These are phyloP conservation scores for Coniochaeta ligniaria DNA, from an alignment of 2,329 filamentous ascomycete species.

Conservation along the genomic window DNA sequence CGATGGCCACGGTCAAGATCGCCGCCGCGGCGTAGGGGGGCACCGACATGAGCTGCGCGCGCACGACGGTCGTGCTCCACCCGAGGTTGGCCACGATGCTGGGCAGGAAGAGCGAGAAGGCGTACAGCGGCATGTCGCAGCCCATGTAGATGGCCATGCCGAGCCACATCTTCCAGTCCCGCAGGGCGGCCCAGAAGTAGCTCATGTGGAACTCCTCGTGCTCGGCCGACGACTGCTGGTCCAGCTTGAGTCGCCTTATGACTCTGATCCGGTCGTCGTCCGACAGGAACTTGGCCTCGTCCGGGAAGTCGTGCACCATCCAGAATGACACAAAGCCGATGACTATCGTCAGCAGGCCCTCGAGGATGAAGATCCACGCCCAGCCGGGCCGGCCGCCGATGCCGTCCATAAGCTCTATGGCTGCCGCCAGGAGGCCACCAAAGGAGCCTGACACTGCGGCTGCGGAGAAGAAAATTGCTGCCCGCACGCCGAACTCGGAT, in stretches of 20 bases:
- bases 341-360: conserved; percentile 60
- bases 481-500: conserved; percentile 66
- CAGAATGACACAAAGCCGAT: conserved; percentile 61
- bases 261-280: conserved; percentile 61
- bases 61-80: conserved; percentile 38
- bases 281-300: conserved; percentile 62
- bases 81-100: conserved; percentile 42
- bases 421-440: conserved; percentile 62
- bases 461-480: conserved; percentile 71
- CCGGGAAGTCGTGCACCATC: conserved; percentile 73
- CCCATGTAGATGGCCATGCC: conserved; percentile 42
- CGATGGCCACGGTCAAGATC: conserved; percentile 59
- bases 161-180: conserved; percentile 68
- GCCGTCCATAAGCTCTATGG: conserved; percentile 59
- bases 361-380: conserved; percentile 59
- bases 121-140: conserved; percentile 40
- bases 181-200: conserved; percentile 63
- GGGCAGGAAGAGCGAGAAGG: conserved; percentile 49
- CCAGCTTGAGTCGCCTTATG: conserved; percentile 56
- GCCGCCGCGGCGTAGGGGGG: conserved; percentile 70
- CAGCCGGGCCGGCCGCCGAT: conserved; percentile 45
- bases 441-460: conserved; percentile 71
- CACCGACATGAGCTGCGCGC: conserved; percentile 65
- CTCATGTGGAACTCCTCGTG: conserved; percentile 64
- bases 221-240: conserved; percentile 60